Conservation (phyloP, 306 rosid genomes). For the Citrullus mucosospermus region DNA sequence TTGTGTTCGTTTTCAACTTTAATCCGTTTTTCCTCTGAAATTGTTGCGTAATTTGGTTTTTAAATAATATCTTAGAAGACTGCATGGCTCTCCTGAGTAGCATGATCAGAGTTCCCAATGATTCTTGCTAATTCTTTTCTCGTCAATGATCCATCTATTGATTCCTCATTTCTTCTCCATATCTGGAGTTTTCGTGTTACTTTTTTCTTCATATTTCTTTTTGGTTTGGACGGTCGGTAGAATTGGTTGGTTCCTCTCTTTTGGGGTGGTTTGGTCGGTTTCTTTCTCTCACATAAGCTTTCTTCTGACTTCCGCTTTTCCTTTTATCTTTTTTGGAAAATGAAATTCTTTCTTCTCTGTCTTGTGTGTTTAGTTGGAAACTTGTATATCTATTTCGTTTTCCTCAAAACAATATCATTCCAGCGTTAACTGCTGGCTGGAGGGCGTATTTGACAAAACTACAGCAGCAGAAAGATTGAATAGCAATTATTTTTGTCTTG, state of each 20-base stretch:
- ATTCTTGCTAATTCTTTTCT: not conserved
- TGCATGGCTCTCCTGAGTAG: not conserved
- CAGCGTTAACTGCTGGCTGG: not conserved
- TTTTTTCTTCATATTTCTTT: not conserved
- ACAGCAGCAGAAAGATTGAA: not conserved
- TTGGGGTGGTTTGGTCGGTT: not conserved
- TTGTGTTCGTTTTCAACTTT: not conserved
- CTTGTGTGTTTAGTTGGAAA: not conserved
- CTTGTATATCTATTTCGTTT: not conserved
- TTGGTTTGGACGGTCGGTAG: not conserved
- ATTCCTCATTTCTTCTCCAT: not conserved
- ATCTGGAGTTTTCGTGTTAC: not conserved
- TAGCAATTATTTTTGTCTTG: not conserved
- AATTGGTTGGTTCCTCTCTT: not conserved
- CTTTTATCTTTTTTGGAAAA: not conserved
- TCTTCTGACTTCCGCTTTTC: not conserved
- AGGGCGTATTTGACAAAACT: not conserved
- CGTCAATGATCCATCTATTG: not conserved
- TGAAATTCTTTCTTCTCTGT: not conserved
- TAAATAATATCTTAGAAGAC: not conserved
- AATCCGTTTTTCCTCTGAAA: not conserved
- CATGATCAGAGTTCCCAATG: not conserved
- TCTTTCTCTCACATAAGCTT: not conserved
- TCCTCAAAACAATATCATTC: not conserved
- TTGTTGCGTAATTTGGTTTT: not conserved